Evolutionary conservation across 257 asterid genomes (phyloP), one percentile per base, ranked within the genome.

Genomic region (Hygrophila difformis): DNA sequence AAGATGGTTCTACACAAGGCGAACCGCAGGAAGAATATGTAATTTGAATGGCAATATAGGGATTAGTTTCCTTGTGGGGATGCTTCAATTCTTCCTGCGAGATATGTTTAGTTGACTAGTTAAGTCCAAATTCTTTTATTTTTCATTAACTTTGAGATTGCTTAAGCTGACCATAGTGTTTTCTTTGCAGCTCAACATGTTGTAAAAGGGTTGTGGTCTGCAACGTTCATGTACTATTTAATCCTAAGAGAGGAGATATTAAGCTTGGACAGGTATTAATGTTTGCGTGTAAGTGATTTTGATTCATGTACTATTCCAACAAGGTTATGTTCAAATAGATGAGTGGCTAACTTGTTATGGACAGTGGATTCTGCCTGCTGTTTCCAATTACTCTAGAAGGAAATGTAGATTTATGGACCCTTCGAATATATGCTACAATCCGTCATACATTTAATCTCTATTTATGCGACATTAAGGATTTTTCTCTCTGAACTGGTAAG

Each of bases 181-280:
- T 66, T 49, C 55, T 39, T 60, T 57, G 67, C 89, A 79, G 94
- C 72, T 57, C 66, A 19, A 65, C 17, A 50, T 51, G 56, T 20
- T 59, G 68, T 47, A 75, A 77, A 37, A 74, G 78, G 64, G 83
- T 88, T 24, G 87, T 88, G 40, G 74, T 88, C 45, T 88, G 97
- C 73, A 88, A 88, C 77, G 67, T 82, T 73, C 97, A 88, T 48
- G 95, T 88, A 72, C 95, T 88, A 75, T 88, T 76, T 75, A 88
- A 88, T 77, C 95, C 97, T 47, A 85, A 60, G 59, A 79, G 97
- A 61, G 97, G 97, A 55, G 97, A 88, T 38, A 63, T 88, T 40
- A 88, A 88, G 75, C 97, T 88, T 61, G 97, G 95, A 22, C 97
- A 88, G 94, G 97, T 88, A 70, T 31, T 47, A n/a, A 13, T 28